Evolutionary conservation across 2,329 filamentous ascomycete genomes (phyloP).

Genomic region (Colletotrichum coccodes): DNA sequence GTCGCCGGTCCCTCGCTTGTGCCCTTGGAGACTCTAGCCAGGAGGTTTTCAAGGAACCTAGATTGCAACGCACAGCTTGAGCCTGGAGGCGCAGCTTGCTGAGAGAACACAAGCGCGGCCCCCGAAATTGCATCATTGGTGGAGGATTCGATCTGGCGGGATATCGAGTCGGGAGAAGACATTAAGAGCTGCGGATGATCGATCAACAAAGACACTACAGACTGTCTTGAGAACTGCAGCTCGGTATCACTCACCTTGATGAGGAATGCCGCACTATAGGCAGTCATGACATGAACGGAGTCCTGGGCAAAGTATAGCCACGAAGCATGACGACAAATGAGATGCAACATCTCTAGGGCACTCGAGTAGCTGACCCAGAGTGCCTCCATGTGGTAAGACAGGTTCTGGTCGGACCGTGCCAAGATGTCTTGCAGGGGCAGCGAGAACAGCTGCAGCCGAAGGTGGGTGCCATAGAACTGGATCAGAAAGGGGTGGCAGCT

Average conservation of each 20-base stretch:
- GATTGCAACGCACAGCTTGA: constrained; percentile 45
- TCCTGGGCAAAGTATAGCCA: constrained; percentile 52
- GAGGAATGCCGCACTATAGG: constrained; percentile 51
- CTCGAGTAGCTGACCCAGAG: constrained; percentile 44
- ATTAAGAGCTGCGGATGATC: background rate
- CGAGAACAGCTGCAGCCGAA: constrained; percentile 49
- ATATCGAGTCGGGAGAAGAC: background rate
- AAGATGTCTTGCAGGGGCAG: constrained; percentile 46
- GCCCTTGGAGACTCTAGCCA: constrained; percentile 3
- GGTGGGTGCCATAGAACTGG: constrained; percentile 50
- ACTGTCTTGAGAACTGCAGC: background rate
- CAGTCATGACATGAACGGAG: constrained; percentile 53
- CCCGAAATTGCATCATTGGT: constrained; percentile 31
- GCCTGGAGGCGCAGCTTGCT: constrained; percentile 39
- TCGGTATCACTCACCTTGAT: constrained; percentile 42
- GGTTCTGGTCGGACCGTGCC: constrained; percentile 33
- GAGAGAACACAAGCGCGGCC: constrained; percentile 38
- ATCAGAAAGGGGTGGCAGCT: constrained; percentile 48
- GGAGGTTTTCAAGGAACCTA: constrained; percentile 40
- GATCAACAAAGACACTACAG: background rate
- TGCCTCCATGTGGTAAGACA: constrained; percentile 41
- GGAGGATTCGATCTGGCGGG: constrained; percentile 3
- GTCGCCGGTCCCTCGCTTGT: background rate
- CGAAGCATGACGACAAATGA: constrained; percentile 42
- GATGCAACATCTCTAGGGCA: constrained; percentile 41